These are phyloP conservation scores for Thalassiosira hispida DNA, from an alignment of 352 stramenopile genomes.

Conservation along the genomic window DNA sequence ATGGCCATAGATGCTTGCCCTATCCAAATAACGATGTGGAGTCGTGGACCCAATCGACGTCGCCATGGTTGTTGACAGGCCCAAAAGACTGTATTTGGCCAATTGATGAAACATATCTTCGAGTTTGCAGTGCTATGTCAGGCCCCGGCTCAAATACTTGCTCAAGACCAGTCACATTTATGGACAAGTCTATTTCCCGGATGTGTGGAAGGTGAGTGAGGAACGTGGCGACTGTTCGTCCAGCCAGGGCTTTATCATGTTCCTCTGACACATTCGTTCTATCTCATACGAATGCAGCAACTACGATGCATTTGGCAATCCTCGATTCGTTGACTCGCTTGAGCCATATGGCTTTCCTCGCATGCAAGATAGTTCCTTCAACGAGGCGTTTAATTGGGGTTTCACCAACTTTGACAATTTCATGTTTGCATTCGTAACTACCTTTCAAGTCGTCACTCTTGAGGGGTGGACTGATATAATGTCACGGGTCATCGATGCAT, in stretches of 20 bases:
- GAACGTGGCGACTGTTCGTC: no score
- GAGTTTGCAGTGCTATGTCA: conserved; percentile 80
- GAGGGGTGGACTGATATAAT: conserved; percentile 93
- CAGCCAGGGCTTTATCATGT: conserved; percentile 28
- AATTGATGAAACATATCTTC: conserved; percentile 86
- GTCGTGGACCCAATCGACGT: conserved; percentile 40
- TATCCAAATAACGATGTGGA: conserved; percentile 40
- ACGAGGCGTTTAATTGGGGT: conserved; percentile 86
- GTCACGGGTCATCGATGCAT: conserved; percentile 86
- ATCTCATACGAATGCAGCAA: conserved; percentile 40
- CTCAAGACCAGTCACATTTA: conserved; percentile 10
- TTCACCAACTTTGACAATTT: conserved; percentile 95
- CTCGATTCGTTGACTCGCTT: conserved; percentile 59
- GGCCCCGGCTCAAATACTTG: conserved; percentile 44
- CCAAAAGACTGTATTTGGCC: conserved; percentile 92
- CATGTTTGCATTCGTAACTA: conserved; percentile 88
- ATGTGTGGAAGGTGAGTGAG: conserved; percentile 30
- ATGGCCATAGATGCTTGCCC: conserved; percentile 48
- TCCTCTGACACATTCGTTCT: conserved; percentile 4
- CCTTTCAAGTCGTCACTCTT: conserved; percentile 93
- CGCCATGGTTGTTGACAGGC: conserved; percentile 38
- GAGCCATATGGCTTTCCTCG: conserved; percentile 54
- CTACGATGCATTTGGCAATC: conserved; percentile 76
- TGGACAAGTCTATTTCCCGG: conserved; percentile 14
- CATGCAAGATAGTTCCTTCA: conserved; percentile 76